Conservation (phyloP, 257 asterid species). For the Capsicum baccatum region DNA sequence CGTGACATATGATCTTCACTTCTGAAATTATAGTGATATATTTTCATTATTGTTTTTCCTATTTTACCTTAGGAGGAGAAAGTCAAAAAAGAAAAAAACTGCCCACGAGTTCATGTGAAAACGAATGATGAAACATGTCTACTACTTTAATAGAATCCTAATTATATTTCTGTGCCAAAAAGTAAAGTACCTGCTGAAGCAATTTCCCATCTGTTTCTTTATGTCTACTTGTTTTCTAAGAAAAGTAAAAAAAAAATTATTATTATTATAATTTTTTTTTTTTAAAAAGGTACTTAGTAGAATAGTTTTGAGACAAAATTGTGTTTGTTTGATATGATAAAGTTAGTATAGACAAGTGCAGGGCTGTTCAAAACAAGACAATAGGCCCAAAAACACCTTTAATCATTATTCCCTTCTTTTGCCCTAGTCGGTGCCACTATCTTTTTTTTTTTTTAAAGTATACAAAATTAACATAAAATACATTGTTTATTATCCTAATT, state of each 20-base stretch:
- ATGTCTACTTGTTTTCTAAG: constrained; percentile 7
- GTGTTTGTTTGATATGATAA: constrained; percentile 9
- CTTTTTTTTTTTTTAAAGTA: background rate
- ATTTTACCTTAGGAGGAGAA: background rate
- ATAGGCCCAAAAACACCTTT: constrained; percentile 32
- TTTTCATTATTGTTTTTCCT: background rate
- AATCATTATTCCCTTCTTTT: constrained; percentile 25
- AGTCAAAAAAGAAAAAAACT: background rate
- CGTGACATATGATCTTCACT: background rate
- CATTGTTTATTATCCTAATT: background rate
- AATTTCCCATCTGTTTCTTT: constrained; percentile 23
- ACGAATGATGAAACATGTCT: background rate
- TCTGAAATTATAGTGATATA: too few species aligned
- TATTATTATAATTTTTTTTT: too few species aligned
- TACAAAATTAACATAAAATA: background rate
- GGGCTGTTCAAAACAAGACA: constrained; percentile 14
- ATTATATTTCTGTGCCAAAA: constrained; percentile 31
- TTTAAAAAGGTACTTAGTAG: too few species aligned
- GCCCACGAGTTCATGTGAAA: constrained; percentile 27
- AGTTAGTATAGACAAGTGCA: constrained; percentile 1
- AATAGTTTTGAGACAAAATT: background rate
- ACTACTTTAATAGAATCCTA: constrained; percentile 19
- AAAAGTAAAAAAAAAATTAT: background rate
- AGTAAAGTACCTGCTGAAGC: constrained; percentile 6
- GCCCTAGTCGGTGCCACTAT: constrained; percentile 23